phyloP scores from a whole-genome alignment of 768 basidiomycete species.

The Kwoniella botswanensis region DNA sequence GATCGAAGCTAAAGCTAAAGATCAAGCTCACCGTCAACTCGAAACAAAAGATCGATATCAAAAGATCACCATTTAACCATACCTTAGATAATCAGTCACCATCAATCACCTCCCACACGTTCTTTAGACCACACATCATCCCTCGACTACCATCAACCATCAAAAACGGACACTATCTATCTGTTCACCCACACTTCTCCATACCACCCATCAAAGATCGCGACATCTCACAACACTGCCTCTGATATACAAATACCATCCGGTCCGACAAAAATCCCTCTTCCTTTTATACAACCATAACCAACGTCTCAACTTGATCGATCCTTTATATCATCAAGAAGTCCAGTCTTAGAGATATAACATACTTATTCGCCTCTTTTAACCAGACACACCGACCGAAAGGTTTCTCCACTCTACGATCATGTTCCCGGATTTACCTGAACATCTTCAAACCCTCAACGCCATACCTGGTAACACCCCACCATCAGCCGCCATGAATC shows the following conservation, averaged over 20 bases:
- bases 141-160: neutral
- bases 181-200: neutral
- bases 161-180: slow-evolving; percentile 1
- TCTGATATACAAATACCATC: neutral
- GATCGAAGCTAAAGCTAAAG: neutral
- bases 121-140: neutral
- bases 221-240: slow-evolving; percentile 2
- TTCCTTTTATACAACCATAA: neutral
- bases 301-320: neutral
- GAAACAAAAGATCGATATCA: neutral
- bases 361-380: neutral
- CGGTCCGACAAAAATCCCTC: neutral
- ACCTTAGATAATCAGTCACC: neutral
- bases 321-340: slow-evolving; percentile 15
- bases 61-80: neutral
- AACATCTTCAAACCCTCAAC: slow-evolving; percentile 47
- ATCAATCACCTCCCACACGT: slow-evolving; percentile 10
- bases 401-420: slow-evolving; percentile 4
- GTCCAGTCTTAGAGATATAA: neutral
- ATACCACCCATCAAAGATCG: slow-evolving; percentile 2
- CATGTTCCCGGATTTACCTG: slow-evolving; percentile 50
- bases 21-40: neutral
- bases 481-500: slow-evolving; percentile 28
- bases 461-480: slow-evolving; percentile 41
- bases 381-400: neutral